Evolutionary conservation across 2,329 filamentous ascomycete species (phyloP), one percentile per base, ranked within the genome.

Genomic region (Thyridium curvatum): DNA sequence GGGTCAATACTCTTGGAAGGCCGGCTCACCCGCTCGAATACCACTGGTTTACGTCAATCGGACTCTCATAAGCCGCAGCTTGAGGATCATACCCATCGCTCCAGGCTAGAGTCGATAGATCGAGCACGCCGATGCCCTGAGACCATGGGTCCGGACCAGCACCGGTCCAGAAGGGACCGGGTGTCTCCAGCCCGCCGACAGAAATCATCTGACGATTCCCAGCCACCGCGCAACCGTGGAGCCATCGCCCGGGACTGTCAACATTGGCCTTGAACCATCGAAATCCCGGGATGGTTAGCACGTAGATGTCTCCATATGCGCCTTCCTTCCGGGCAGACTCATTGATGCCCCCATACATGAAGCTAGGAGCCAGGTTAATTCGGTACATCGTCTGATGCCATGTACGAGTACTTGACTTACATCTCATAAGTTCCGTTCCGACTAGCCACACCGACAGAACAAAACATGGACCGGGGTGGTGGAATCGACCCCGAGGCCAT

Each of bases 251-350:
- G 56, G 55, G 3, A 38, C 34, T 9, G 46, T 46, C 3, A 50
- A 51, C 0, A 50, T 48, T 5, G 46, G 52, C 53, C 42, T 57
- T 49, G 42, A 60, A 58, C 46, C 61, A 64, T 16, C 52, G 41
- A 40, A 66, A 65, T 2, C 59, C 60, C 3, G 62, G 62, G 1
- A 66, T 48, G 13, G 58, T 61, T 8, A 65, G 56, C 3, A 66
- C 51, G 40, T 56, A 54, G 1, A 65, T 52, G 6, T 62, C 57
- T 21, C 52, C 39, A 4, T 51, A 54, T 7, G 54, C 43, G 12
- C 34, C 41, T 2, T 43, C 33, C 12, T 42, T 41, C 14, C 52
- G 46, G 30, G 42, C 41, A 15, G 47, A 48, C 10, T 26, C 21
- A 26, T 26, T 26, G 21, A 45, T 37, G 34, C 62, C 62, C 26